Conservation (phyloP, 495 filamentous ascomycete genomes). For the Daldinia grandis region DNA sequence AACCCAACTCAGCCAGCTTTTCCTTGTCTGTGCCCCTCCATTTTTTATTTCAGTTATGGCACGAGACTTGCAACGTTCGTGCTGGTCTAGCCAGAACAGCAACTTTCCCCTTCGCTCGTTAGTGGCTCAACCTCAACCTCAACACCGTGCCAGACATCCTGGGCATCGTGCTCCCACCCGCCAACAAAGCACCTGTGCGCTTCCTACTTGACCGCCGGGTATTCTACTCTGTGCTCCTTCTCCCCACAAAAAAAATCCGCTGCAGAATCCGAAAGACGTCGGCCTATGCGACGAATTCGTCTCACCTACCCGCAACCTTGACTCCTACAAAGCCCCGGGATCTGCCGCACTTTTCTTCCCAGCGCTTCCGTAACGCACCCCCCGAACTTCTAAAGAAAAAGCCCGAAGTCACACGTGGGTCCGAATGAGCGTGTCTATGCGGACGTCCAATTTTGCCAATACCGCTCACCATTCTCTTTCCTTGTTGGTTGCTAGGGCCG, state of each 20-base stretch:
- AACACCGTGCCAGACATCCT: slow-evolving; percentile 20
- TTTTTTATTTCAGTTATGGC: slow-evolving; percentile 51
- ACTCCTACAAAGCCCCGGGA: slow-evolving; percentile 33
- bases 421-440: slow-evolving; percentile 34
- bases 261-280: slow-evolving; percentile 30
- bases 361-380: slow-evolving; percentile 29
- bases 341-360: slow-evolving; percentile 34
- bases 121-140: slow-evolving; percentile 40
- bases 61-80: slow-evolving; percentile 55
- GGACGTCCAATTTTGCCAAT: slow-evolving; percentile 36
- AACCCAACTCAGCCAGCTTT: slow-evolving; percentile 53
- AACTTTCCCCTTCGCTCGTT: slow-evolving; percentile 27
- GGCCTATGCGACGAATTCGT: slow-evolving; percentile 38
- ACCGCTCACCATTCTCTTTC: slow-evolving; percentile 36
- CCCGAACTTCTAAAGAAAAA: slow-evolving; percentile 31
- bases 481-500: slow-evolving; percentile 37
- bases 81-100: slow-evolving; percentile 51
- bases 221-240: slow-evolving; percentile 10
- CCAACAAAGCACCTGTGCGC: slow-evolving; percentile 15
- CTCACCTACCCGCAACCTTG: slow-evolving; percentile 25
- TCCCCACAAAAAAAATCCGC: slow-evolving; percentile 34
- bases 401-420: slow-evolving; percentile 39
- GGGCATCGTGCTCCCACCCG: slow-evolving; percentile 8
- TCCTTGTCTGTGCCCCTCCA: slow-evolving; percentile 51
- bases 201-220: slow-evolving; percentile 29